phyloP scores from a whole-genome alignment of 257 asterid genomes.

The Lantana camara region DNA sequence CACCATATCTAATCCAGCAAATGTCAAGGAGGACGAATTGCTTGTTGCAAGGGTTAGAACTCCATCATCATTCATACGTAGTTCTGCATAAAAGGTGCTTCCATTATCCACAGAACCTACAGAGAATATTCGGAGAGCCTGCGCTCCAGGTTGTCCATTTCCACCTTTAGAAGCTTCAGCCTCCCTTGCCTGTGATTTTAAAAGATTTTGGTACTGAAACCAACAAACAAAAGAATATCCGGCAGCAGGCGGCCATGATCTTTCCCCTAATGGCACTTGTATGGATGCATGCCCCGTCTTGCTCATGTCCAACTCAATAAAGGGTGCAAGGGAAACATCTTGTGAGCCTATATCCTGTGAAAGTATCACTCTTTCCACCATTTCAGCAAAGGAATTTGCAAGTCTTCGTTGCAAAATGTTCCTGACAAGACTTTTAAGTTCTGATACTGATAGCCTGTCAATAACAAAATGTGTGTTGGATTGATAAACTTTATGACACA shows the following conservation, averaged over 20 bases:
- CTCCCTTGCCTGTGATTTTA: slow-evolving; percentile 67
- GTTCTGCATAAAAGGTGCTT: slow-evolving; percentile 76
- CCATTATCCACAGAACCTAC: slow-evolving; percentile 88
- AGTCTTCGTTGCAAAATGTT: slow-evolving; percentile 80
- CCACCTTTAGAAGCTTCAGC: slow-evolving; percentile 65
- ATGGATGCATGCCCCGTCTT: slow-evolving; percentile 91
- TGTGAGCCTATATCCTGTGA: slow-evolving; percentile 77
- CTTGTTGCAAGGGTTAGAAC: slow-evolving; percentile 88
- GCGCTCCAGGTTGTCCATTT: slow-evolving; percentile 59
- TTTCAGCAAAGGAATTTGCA: slow-evolving; percentile 71
- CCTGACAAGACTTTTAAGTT: slow-evolving; percentile 84
- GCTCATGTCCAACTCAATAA: slow-evolving; percentile 94
- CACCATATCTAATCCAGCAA: slow-evolving; percentile 87
- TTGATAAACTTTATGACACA: slow-evolving; percentile 17
- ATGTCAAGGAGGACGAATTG: slow-evolving; percentile 85
- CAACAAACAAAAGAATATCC: slow-evolving; percentile 98
- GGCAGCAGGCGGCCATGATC: slow-evolving; percentile 99
- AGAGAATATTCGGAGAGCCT: slow-evolving; percentile 76
- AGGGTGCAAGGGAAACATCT: slow-evolving; percentile 90
- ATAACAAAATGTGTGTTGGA: slow-evolving; percentile 30
- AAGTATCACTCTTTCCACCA: slow-evolving; percentile 88
- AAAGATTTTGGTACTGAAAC: slow-evolving; percentile 84
- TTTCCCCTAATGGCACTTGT: slow-evolving; percentile 98
- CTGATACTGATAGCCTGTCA: slow-evolving; percentile 84
- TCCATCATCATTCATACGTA: slow-evolving; percentile 90